Conservation (phyloP, 192 early-diverging fungal species). For the Backusella luteola region DNA sequence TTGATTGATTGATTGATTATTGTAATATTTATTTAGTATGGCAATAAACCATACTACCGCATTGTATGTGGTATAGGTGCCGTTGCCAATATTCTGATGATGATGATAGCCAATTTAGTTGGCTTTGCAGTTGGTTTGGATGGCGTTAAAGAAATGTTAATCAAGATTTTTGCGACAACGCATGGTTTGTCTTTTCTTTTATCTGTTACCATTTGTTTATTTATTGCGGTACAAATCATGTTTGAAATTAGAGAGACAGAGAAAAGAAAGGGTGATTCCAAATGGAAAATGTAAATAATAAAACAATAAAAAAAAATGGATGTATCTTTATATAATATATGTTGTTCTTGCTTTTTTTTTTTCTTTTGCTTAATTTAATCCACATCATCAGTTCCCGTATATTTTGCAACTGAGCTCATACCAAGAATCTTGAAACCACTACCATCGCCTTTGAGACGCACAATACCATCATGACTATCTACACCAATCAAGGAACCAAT, state of each 20-base stretch:
- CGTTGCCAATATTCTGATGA: slow-evolving; percentile 83
- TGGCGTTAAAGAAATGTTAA: slow-evolving; percentile 74
- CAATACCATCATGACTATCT: slow-evolving; percentile 74
- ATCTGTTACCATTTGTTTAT: slow-evolving; percentile 50
- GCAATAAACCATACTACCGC: slow-evolving; percentile 59
- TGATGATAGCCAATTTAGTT: slow-evolving; percentile 97
- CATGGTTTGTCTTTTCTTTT: slow-evolving; percentile 52
- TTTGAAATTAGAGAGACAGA: slow-evolving; percentile 81
- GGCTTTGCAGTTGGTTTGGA: slow-evolving; percentile 92
- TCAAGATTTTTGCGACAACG: slow-evolving; percentile 55
- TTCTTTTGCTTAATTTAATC: not conserved
- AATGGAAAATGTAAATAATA: slow-evolving; percentile 32
- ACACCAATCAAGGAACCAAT: slow-evolving; percentile 68
- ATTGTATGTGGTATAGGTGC: slow-evolving; percentile 81
- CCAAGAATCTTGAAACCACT: slow-evolving; percentile 55
- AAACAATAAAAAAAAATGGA: not conserved
- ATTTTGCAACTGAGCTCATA: slow-evolving; percentile 53
- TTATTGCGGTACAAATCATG: slow-evolving; percentile 70
- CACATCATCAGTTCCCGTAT: slow-evolving; percentile 23
- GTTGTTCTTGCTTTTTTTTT: not conserved
- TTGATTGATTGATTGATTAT: too few relatives aligned
- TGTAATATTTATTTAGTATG: slow-evolving; percentile 48
- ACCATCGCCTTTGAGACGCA: slow-evolving; percentile 57
- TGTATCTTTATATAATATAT: not conserved
- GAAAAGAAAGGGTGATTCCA: slow-evolving; percentile 51